Evolutionary conservation across 2,329 filamentous ascomycete genomes (phyloP).

Genomic region (Geoglossum cookeanum): DNA sequence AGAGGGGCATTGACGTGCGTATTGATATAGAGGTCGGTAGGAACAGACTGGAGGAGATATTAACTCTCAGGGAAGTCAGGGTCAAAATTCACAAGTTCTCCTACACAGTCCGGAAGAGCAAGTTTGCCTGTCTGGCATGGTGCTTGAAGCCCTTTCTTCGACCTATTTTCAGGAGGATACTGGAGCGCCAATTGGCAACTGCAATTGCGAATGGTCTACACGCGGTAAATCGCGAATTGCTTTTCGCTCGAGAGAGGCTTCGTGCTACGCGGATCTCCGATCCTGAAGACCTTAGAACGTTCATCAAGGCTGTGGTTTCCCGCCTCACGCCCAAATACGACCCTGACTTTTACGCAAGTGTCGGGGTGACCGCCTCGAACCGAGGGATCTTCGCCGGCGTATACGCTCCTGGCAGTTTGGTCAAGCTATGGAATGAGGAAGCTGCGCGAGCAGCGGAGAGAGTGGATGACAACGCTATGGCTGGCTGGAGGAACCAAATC

Average conservation of each 20-base stretch:
- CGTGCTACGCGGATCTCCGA: constrained; percentile 69
- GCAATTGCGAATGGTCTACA: constrained; percentile 52
- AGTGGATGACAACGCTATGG: constrained; percentile 51
- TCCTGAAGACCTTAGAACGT: constrained; percentile 62
- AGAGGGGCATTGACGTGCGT: constrained; percentile 70
- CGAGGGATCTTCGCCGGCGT: constrained; percentile 58
- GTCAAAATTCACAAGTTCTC: constrained; percentile 76
- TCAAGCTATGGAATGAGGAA: constrained; percentile 78
- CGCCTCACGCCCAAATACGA: constrained; percentile 52
- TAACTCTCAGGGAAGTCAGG: constrained; percentile 54
- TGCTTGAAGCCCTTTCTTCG: constrained; percentile 67
- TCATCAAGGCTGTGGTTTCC: constrained; percentile 64
- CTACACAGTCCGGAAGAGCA: constrained; percentile 56
- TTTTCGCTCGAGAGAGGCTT: constrained; percentile 72
- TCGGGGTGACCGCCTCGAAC: constrained; percentile 46
- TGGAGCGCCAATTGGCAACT: constrained; percentile 60
- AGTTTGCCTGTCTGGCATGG: constrained; percentile 62
- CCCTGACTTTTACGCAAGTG: constrained; percentile 53
- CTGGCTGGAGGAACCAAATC: constrained; percentile 72
- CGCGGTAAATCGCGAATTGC: constrained; percentile 61
- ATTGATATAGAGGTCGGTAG: constrained; percentile 69
- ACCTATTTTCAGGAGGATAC: constrained; percentile 56
- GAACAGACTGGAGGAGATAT: constrained; percentile 59
- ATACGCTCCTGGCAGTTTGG: constrained; percentile 76
- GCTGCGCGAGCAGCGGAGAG: constrained; percentile 48